Evolutionary conservation across 768 basidiomycete genomes (phyloP).

Genomic region (Phylloporus rhodoxanthus): DNA sequence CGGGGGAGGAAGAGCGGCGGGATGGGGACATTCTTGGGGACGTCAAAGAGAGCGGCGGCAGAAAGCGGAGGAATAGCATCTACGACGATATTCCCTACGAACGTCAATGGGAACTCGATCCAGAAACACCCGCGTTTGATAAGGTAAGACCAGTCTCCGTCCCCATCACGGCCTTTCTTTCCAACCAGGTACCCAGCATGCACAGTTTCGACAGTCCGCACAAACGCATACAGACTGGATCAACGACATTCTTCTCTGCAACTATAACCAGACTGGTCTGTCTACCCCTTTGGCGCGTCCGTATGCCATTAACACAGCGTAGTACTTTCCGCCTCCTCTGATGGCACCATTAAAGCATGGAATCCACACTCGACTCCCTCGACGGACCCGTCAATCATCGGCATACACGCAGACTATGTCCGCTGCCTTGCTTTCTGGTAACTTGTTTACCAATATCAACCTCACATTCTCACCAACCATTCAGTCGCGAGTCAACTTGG

Average conservation of each 20-base stretch:
- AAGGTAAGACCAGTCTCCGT: conserved; percentile 37
- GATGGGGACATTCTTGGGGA: conserved; percentile 79
- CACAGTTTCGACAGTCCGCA: conserved; percentile 78
- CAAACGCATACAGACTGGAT: conserved; percentile 95
- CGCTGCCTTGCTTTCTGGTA: conserved; percentile 74
- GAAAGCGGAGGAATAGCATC: conserved; percentile 29
- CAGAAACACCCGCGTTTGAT: conserved; percentile 41
- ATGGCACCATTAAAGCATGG: conserved; percentile 93
- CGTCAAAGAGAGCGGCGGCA: conserved; percentile 41
- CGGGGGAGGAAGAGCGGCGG: conserved; percentile 57
- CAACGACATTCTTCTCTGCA: conserved; percentile 89
- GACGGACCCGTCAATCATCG: conserved; percentile 61
- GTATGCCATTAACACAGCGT: conserved; percentile 6
- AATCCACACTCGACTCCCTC: conserved; percentile 64
- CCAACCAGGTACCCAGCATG: conserved; percentile 33
- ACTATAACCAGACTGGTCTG: conserved; percentile 82
- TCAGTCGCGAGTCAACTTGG: conserved; percentile 76
- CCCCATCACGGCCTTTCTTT: neutral
- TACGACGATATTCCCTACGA: conserved; percentile 50
- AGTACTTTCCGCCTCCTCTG: conserved; percentile 93
- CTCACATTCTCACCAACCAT: conserved; percentile 10
- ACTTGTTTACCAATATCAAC: conserved; percentile 4
- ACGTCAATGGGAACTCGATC: conserved; percentile 75
- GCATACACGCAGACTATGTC: conserved; percentile 80
- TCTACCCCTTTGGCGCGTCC: conserved; percentile 3